phyloP scores from a whole-genome alignment of 2,329 filamentous ascomycete species.

The Scedosporium apiospermum region DNA sequence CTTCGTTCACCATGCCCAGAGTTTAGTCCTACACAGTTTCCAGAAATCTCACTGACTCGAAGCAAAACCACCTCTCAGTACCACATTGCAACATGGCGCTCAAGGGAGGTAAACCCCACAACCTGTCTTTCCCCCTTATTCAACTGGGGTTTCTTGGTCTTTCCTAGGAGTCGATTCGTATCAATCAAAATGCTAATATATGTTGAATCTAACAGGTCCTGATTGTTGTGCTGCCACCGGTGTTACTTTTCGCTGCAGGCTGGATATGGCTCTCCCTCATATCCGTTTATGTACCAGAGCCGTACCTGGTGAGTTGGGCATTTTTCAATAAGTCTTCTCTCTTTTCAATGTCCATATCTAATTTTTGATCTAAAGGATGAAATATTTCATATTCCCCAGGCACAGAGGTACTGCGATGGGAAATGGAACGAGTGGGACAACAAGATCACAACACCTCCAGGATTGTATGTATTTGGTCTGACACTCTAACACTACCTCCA shows the following conservation, averaged over 20 bases:
- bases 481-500: background rate
- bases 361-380: slow-evolving; percentile 52
- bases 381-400: slow-evolving; percentile 83
- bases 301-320: slow-evolving; percentile 36
- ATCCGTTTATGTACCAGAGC: slow-evolving; percentile 33
- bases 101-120: no score
- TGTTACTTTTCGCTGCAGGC: slow-evolving; percentile 17
- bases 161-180: background rate
- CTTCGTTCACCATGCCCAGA: no score
- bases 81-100: no score
- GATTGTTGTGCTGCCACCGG: background rate
- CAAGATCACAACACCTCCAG: slow-evolving; percentile 94
- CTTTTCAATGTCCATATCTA: slow-evolving; percentile 1
- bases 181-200: background rate
- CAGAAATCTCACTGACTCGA: no score
- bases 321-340: background rate
- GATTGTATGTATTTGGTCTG: slow-evolving; percentile 46
- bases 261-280: slow-evolving; percentile 30
- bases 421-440: slow-evolving; percentile 78
- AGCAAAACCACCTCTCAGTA: no score
- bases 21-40: no score
- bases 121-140: no score
- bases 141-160: background rate
- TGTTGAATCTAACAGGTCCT: background rate
- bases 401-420: slow-evolving; percentile 73